A percentile compares a stretch with the other conserved stretches of the same genome.
These are phyloP conservation scores for Lindgomyces ingoldianus DNA, from an alignment of 495 filamentous ascomycete species.

Conservation along the genomic window DNA sequence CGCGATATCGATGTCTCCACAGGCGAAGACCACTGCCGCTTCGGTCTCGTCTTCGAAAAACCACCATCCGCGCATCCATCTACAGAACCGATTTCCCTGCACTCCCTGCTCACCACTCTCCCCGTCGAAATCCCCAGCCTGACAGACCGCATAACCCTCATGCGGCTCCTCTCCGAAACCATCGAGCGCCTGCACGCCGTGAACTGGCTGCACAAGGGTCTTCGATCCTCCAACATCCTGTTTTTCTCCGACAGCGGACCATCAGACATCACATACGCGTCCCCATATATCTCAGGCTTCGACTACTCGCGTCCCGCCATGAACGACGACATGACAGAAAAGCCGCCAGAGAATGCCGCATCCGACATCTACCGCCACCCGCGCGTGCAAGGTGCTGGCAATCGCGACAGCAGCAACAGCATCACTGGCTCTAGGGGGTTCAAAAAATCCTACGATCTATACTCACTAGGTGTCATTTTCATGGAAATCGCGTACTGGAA, in stretches of 20 bases:
- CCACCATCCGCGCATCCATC: conserved; percentile 25
- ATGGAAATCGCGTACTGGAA: conserved; percentile 57
- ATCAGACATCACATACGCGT: conserved; percentile 36
- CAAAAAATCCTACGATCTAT: conserved; percentile 55
- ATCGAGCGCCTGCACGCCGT: conserved; percentile 52
- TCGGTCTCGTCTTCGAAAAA: conserved; percentile 45
- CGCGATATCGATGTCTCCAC: conserved; percentile 31
- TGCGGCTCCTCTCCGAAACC: conserved; percentile 31
- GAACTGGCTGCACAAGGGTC: conserved; percentile 61
- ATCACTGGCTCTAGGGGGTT: conserved; percentile 42
- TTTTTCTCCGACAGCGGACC: conserved; percentile 49
- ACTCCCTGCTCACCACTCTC: conserved; percentile 26
- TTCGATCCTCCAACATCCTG: conserved; percentile 55
- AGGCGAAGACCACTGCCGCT: conserved; percentile 40
- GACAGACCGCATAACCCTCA: conserved; percentile 37
- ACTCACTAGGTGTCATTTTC: conserved; percentile 53
- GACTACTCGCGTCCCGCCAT: conserved; percentile 57
- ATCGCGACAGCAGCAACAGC: conserved; percentile 8
- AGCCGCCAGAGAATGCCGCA: conserved; percentile 48
- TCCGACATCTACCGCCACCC: conserved; percentile 57
- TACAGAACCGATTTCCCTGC: conserved; percentile 34
- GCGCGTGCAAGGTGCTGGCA: conserved; percentile 43
- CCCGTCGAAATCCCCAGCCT: conserved; percentile 28
- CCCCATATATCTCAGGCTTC: conserved; percentile 55
- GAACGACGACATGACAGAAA: conserved; percentile 54